Evolutionary conservation across 345 rosid genomes (phyloP).

Genomic region (Camelina laxa): DNA sequence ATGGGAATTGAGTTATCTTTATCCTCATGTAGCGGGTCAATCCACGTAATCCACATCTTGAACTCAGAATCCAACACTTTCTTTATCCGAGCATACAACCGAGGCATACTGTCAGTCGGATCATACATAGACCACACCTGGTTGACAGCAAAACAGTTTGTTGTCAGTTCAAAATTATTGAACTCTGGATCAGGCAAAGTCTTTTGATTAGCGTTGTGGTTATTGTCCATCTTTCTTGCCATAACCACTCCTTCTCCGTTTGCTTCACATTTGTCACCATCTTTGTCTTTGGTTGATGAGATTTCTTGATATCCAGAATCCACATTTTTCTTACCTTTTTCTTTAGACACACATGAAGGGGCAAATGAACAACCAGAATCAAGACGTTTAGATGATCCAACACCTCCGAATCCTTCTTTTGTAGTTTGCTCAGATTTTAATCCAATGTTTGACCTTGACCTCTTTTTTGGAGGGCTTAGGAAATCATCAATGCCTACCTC

Average conservation of each 20-base stretch:
- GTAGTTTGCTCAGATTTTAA: conserved; percentile 35
- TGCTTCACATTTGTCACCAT: conserved; percentile 31
- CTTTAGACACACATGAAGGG: conserved; percentile 22
- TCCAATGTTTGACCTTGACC: conserved; percentile 42
- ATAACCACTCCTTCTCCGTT: conserved; percentile 40
- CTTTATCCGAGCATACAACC: conserved; percentile 65
- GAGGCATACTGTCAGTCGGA: conserved; percentile 77
- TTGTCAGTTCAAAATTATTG: conserved; percentile 61
- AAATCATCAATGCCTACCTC: conserved; percentile 44
- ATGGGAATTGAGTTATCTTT: conserved; percentile 54
- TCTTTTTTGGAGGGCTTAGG: conserved; percentile 44
- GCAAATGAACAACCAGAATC: conserved; percentile 43
- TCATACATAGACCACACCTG: conserved; percentile 93
- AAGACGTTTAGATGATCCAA: conserved; percentile 35
- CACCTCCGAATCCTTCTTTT: conserved; percentile 27
- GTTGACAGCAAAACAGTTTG: conserved; percentile 60
- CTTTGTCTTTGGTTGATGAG: conserved; percentile 37
- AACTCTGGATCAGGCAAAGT: conserved; percentile 77
- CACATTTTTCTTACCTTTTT: conserved; percentile 39
- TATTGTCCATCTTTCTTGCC: conserved; percentile 29
- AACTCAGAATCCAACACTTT: conserved; percentile 63
- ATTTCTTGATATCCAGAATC: conserved; percentile 40
- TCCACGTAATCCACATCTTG: conserved; percentile 75
- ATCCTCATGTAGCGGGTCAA: conserved; percentile 58
- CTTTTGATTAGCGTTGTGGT: conserved; percentile 31